Conservation (phyloP, 2,329 filamentous ascomycete genomes). For the Cladosporium halotolerans region DNA sequence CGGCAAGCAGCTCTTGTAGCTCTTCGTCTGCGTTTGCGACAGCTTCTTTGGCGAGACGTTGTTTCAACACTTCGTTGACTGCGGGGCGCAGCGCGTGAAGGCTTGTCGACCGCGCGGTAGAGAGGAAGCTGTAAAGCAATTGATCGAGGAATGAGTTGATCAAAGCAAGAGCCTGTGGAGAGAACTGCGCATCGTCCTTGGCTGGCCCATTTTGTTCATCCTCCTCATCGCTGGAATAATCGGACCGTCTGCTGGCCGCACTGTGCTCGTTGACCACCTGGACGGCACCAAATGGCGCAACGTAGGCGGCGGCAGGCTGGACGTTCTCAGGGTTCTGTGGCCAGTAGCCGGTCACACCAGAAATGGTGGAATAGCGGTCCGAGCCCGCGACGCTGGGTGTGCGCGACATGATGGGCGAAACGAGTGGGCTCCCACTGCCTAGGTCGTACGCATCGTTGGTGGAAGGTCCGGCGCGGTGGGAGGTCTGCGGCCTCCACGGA, state of each 20-base stretch:
- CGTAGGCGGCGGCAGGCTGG: constrained; percentile 76
- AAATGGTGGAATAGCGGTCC: constrained; percentile 21
- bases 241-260: constrained; percentile 48
- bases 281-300: constrained; percentile 79
- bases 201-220: constrained; percentile 56
- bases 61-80: constrained; percentile 79
- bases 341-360: constrained; percentile 17
- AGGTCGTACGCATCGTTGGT: constrained; percentile 7
- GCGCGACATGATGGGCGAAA: constrained; percentile 23
- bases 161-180: constrained; percentile 64
- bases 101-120: constrained; percentile 68
- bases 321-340: constrained; percentile 33
- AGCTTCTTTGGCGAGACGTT: constrained; percentile 78
- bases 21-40: constrained; percentile 80
- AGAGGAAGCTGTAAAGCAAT: constrained; percentile 84
- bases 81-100: constrained; percentile 71
- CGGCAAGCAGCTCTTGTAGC: constrained; percentile 77
- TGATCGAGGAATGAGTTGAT: constrained; percentile 93
- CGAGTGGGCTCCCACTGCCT: constrained; percentile 2
- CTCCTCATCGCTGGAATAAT: constrained; percentile 43
- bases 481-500: not conserved
- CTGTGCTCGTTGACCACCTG: constrained; percentile 77
- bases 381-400: constrained; percentile 18
- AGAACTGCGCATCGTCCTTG: constrained; percentile 63
- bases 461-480: not conserved